Percentiles rank a stretch among this genome's conserved stretches.
phyloP scores from a whole-genome alignment of 129 eudicot genomes.

The Centrapalus pauciflorus region DNA sequence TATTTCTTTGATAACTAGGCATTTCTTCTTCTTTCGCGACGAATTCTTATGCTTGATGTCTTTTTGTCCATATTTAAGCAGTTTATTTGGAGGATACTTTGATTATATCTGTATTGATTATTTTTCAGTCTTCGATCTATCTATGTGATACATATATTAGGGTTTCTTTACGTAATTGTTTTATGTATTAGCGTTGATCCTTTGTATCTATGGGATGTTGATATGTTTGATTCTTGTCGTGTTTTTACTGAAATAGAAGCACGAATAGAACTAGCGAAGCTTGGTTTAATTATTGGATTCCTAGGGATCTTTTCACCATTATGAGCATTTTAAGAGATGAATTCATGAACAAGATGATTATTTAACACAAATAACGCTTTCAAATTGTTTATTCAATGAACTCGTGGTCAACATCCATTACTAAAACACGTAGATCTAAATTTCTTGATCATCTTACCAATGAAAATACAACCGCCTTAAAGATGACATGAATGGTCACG shows the following conservation, averaged over 20 bases:
- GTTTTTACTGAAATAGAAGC: background rate
- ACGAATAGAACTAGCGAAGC: background rate
- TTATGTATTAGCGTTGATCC: background rate
- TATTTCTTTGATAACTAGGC: background rate
- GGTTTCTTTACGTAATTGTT: background rate
- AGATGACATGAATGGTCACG: background rate
- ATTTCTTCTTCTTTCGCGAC: background rate
- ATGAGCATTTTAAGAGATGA: background rate
- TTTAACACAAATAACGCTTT: background rate
- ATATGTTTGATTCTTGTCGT: background rate
- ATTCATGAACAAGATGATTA: background rate
- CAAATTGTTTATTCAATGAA: background rate
- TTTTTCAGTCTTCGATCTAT: background rate
- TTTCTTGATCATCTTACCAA: background rate
- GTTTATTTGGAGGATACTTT: background rate
- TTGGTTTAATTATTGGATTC: background rate
- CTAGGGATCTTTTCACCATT: background rate
- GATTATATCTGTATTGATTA: background rate
- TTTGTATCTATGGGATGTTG: background rate
- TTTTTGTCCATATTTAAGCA: background rate
- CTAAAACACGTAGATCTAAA: background rate
- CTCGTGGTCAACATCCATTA: background rate
- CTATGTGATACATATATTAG: background rate
- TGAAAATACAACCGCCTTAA: background rate
- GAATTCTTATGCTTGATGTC: background rate